Evolutionary conservation across 2,329 filamentous ascomycete genomes (phyloP), one percentile per base, ranked within the genome.

Genomic region (Pseudogymnoascus sp.): DNA sequence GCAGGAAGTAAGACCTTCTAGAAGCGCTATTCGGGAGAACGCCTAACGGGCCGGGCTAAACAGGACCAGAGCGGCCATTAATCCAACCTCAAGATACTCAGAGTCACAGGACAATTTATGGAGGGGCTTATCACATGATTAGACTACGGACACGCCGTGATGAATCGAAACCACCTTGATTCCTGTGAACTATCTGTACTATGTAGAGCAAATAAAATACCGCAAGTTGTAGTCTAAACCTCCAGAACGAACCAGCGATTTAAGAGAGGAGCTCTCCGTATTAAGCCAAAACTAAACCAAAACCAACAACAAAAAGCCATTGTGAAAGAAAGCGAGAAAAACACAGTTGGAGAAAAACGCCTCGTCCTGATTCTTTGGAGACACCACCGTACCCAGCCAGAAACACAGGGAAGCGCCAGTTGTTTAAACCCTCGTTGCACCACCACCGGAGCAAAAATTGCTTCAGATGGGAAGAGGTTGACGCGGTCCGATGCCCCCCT

Each of bases 101-200:
- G 12, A 2, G 21, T 47, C 16, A 50, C 16, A 16, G 5, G 3
- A 5, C 14, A 3, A 18, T 2, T 25, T 18, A 16, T 10, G 14
- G 23, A 7, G 5, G 12, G n/a, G n/a, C n/a, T 14, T 33, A 56
- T 56, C 47, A 56, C 47, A 56, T 56, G 47, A 53, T 53, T 31
- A 53, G 11, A 53, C 8, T 6, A 53, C 5, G 3, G 16, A 23
- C 23, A 31, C 23, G n/a, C 21, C 12, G 23, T 28, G 1, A 11
- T 56, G n/a, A 56, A 33, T 56, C 47, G 47, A 56, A 53, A 25
- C 25, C n/a, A 1, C 7, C n/a, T 56, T 33, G 25, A 56, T 56
- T 56, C 47, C 47, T 56, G 47, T 56, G 47, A 56, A 56, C 47
- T 56, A 56, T 56, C 47, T 56, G 47, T 56, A 56, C 47, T 56